These are phyloP conservation scores for Tolypocladium amazonense DNA, from an alignment of 2,329 filamentous ascomycete species.

Conservation along the genomic window DNA sequence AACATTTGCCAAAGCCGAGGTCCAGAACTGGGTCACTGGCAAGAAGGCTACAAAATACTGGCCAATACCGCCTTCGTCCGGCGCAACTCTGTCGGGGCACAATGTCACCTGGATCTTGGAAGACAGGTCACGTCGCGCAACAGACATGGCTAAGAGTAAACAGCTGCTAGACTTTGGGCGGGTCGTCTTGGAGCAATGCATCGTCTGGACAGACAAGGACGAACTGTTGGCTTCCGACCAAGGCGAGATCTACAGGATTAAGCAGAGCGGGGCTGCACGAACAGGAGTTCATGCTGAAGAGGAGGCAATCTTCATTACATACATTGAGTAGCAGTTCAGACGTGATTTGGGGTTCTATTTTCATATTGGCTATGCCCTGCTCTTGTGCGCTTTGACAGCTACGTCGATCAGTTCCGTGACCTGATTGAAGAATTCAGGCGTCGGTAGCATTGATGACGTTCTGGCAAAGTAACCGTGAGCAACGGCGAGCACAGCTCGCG, in stretches of 20 bases:
- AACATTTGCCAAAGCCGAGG: background rate
- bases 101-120: background rate
- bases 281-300: background rate
- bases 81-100: background rate
- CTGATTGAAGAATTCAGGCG: background rate
- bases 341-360: background rate
- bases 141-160: background rate
- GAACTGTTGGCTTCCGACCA: background rate
- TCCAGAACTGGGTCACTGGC: background rate
- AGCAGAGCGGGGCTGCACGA: background rate
- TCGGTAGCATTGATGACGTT: background rate
- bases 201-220: background rate
- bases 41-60: background rate
- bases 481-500: background rate
- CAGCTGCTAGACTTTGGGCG: background rate
- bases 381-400: background rate
- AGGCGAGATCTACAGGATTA: background rate
- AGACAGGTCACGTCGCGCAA: background rate
- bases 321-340: background rate
- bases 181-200: background rate
- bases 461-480: background rate
- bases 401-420: background rate
- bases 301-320: background rate
- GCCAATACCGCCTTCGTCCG: background rate
- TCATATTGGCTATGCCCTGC: background rate